These are phyloP conservation scores for Aureobasidium sp. DNA, from an alignment of 2,329 filamentous ascomycete species.

Conservation along the genomic window DNA sequence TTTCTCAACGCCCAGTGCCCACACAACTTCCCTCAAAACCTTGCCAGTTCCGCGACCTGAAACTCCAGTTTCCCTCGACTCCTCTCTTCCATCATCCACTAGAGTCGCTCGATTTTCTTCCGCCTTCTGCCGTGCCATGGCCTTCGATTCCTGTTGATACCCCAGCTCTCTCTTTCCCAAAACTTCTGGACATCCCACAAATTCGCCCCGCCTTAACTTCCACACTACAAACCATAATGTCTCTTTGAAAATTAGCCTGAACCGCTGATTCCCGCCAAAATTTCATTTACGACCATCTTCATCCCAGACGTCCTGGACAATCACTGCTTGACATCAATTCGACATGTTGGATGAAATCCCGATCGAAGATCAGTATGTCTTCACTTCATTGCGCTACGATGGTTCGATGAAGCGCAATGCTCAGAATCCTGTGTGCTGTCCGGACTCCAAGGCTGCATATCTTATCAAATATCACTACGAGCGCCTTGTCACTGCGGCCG, in stretches of 20 bases:
- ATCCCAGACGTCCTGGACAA: neutral
- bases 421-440: slow-evolving; percentile 40
- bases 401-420: slow-evolving; percentile 33
- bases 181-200: slow-evolving; percentile 1
- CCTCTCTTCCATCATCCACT: neutral
- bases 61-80: neutral
- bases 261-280: neutral
- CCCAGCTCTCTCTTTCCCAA: neutral
- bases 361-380: slow-evolving; percentile 37
- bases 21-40: slow-evolving; percentile 4
- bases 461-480: slow-evolving; percentile 72
- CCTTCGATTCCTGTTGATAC: neutral
- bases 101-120: neutral
- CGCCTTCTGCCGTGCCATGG: slow-evolving; percentile 2
- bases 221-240: slow-evolving; percentile 10
- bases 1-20: slow-evolving; percentile 6
- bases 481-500: slow-evolving; percentile 58
- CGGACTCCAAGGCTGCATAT: slow-evolving; percentile 56
- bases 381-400: slow-evolving; percentile 68
- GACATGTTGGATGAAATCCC: slow-evolving; percentile 16
- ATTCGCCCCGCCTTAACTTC: slow-evolving; percentile 7
- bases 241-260: slow-evolving; percentile 10
- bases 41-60: neutral
- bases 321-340: neutral
- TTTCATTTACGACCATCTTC: neutral